Evolutionary conservation across 495 filamentous ascomycete species (phyloP).

Genomic region (Neurospora cerealis): DNA sequence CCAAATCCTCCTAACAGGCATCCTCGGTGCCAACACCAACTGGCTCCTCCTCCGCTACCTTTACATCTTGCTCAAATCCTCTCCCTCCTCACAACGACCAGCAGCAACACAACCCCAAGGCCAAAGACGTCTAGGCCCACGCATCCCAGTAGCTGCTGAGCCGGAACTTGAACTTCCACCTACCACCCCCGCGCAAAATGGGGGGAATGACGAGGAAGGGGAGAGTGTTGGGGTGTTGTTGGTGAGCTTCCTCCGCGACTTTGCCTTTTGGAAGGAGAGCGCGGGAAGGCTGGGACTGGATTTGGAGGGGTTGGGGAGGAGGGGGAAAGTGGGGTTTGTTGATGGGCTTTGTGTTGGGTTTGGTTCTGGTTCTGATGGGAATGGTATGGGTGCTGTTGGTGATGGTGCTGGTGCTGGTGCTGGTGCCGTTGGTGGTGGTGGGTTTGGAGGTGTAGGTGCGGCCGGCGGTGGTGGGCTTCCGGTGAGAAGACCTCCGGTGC

Average conservation of each 20-base stretch:
- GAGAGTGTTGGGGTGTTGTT: slow-evolving; percentile 48
- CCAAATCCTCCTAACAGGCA: slow-evolving; percentile 62
- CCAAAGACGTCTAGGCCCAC: not conserved
- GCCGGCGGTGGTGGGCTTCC: not conserved
- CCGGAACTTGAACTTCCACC: not conserved
- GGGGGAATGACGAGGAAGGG: slow-evolving; percentile 2
- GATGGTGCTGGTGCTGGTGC: too few relatives aligned
- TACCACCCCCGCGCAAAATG: not conserved
- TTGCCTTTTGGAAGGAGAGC: slow-evolving; percentile 62
- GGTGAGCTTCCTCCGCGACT: slow-evolving; percentile 70
- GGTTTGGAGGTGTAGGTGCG: not conserved
- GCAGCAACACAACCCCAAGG: not conserved
- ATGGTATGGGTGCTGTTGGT: not conserved
- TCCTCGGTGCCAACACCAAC: slow-evolving; percentile 61
- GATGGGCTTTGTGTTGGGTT: slow-evolving; percentile 49
- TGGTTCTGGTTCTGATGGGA: not conserved
- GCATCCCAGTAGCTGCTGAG: not conserved
- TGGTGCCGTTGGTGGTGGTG: too few relatives aligned
- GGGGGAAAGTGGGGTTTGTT: slow-evolving; percentile 55
- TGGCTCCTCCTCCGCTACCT: slow-evolving; percentile 64
- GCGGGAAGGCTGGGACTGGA: slow-evolving; percentile 60
- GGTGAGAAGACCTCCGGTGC: not conserved
- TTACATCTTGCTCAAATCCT: slow-evolving; percentile 38
- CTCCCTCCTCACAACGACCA: not conserved
- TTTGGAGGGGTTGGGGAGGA: slow-evolving; percentile 46